These are phyloP conservation scores for Scytalidium sp. DNA, from an alignment of 2,329 filamentous ascomycete genomes.

Conservation along the genomic window DNA sequence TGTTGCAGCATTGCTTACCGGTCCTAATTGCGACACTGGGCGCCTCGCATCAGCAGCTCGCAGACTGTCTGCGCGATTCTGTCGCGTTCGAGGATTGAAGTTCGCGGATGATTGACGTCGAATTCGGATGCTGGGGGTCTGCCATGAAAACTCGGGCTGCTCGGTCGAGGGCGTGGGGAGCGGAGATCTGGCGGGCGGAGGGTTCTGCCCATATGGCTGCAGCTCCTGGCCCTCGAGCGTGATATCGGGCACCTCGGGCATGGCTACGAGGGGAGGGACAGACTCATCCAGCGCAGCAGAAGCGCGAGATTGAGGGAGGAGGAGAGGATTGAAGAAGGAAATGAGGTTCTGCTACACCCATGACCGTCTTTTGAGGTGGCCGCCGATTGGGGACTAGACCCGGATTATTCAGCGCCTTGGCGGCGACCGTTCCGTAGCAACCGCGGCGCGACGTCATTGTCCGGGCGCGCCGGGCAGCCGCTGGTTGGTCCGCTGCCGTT, in stretches of 20 bases:
- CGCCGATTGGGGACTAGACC: no score
- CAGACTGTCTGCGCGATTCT: background rate
- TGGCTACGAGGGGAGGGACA: background rate
- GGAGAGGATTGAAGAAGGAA: background rate
- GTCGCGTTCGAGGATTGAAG: background rate
- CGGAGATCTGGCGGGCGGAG: background rate
- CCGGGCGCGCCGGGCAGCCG: no score
- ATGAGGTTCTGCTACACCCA: no score
- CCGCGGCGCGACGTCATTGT: no score
- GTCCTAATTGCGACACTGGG: background rate
- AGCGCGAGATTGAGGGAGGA: constrained; percentile 1
- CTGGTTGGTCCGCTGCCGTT: no score
- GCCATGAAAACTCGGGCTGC: background rate
- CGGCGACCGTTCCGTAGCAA: no score
- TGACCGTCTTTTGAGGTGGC: no score
- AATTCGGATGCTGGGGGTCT: background rate
- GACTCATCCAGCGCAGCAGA: background rate
- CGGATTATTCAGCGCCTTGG: no score
- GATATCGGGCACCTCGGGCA: background rate
- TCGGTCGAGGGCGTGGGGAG: background rate
- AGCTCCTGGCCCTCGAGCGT: background rate
- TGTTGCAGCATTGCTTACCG: background rate
- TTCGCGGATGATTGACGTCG: background rate
- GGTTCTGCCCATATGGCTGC: background rate
- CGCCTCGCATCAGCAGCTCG: background rate